Evolutionary conservation across 2,329 filamentous ascomycete species (phyloP), one percentile per base, ranked within the genome.

Genomic region (Aspergillus terreus): DNA sequence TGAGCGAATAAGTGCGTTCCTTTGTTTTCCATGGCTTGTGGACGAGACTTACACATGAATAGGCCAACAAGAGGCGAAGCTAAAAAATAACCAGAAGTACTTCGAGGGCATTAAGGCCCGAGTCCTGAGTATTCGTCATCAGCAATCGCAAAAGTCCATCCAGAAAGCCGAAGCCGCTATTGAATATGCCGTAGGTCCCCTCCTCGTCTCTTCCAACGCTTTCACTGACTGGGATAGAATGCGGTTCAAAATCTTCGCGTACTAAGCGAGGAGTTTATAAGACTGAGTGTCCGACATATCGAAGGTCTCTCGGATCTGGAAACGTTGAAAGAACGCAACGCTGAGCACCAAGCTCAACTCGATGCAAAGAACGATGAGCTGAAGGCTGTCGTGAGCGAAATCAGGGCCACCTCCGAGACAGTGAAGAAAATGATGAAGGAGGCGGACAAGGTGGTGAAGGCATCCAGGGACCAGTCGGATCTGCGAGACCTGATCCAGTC

Each of bases 291-390:
- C 42, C 78, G 84, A 54, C 74, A 82, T 0, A 81, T 95, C 27
- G 94, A 99, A 74, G 92, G 90, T 1, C 70, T 78, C n/a, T 96
- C 91, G 0, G 94, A 99, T 62, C 70, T 87, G 2, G 78, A 83
- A 42, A 81, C 82, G 5, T 76, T 96, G n/a, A 81, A 82, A 60
- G 74, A 76, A 14, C 84, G 85, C 52, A 90, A 90, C 59, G 61
- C 69, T 7, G 76, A 82, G 44, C 82, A 90, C 52, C 76, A 79
- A 49, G 64, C 75, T 4, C 67, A 68, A 11, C 68, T 77, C 0
- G 71, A 76, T 40, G 62, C 68, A 12, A 72, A 75, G 17, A 62
- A 72, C 33, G 63, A 70, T 33, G 71, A 76, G n/a, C 60, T 72
- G 4, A 66, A 72, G 11, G 58, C 65, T 7, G 72, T 71, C 12